Evolutionary conservation across 164 flowering plant genomes (phyloP).

Genomic region (Liquidambar formosana): DNA sequence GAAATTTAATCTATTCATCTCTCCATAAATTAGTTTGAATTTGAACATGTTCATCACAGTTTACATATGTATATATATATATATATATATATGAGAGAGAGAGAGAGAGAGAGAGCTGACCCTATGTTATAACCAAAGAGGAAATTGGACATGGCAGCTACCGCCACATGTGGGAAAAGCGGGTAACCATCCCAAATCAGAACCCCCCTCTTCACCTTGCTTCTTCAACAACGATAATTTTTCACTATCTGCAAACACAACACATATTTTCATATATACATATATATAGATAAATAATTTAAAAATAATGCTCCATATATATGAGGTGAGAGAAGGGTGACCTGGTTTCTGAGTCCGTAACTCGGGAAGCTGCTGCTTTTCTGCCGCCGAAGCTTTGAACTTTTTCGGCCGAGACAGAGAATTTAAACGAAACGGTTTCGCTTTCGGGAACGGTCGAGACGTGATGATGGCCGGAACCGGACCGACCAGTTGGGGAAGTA

Average conservation of each 20-base stretch:
- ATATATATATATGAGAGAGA: too few species aligned
- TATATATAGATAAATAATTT: too few species aligned
- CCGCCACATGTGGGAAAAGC: conserved; percentile 67
- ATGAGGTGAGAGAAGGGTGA: not conserved
- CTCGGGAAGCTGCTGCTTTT: conserved; percentile 22
- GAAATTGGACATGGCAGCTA: conserved; percentile 73
- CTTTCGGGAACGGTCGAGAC: conserved; percentile 13
- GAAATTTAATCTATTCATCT: too few species aligned
- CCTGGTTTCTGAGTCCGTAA: conserved; percentile 24
- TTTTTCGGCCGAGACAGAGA: conserved; percentile 9
- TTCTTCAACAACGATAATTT: not conserved
- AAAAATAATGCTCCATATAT: not conserved
- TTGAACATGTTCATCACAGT: not conserved
- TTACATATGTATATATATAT: too few species aligned
- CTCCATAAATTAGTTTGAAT: not conserved
- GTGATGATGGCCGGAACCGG: conserved; percentile 15
- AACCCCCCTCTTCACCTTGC: conserved; percentile 17
- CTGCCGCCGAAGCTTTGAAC: conserved; percentile 22
- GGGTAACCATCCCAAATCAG: conserved; percentile 73
- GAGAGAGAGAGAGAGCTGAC: conserved; percentile 31
- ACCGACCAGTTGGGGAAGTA: conserved; percentile 10
- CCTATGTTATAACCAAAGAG: conserved; percentile 84
- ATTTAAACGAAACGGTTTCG: not conserved
- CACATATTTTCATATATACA: not conserved
- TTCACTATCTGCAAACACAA: conserved; percentile 15